These are phyloP conservation scores for Xylaria sp. DNA, from an alignment of 2,329 filamentous ascomycete genomes.

Conservation along the genomic window DNA sequence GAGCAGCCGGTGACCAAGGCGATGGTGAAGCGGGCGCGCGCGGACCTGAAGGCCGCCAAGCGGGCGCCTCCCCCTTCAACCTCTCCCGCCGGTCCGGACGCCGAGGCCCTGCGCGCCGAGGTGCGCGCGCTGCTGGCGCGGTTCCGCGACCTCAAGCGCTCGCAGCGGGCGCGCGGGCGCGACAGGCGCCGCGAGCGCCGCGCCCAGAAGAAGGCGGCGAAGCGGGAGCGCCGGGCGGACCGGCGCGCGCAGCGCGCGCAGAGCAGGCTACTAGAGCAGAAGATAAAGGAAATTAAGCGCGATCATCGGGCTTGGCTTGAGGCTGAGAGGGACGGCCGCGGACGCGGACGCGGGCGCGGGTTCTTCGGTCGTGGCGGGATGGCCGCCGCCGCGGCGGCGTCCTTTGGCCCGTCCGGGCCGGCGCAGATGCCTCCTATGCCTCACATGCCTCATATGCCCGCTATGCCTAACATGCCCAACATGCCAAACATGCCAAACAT, in stretches of 20 bases:
- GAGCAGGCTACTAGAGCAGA: too few species aligned
- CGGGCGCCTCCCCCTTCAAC: conserved; percentile 6
- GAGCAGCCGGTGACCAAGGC: conserved; percentile 52
- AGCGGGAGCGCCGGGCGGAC: neutral
- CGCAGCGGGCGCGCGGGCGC: conserved; percentile 32
- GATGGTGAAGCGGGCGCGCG: conserved; percentile 45
- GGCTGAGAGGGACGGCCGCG: too few species aligned
- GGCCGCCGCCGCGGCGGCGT: neutral
- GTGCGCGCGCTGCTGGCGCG: conserved; percentile 46
- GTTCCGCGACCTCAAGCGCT: conserved; percentile 46
- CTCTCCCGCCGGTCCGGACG: conserved; percentile 2
- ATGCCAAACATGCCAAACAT: too few species aligned
- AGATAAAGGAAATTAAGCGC: too few species aligned
- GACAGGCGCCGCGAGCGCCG: conserved; percentile 6
- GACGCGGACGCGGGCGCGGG: too few species aligned
- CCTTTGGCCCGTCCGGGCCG: neutral
- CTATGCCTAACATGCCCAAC: too few species aligned
- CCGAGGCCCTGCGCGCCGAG: conserved; percentile 31
- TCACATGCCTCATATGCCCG: neutral
- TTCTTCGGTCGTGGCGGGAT: too few species aligned
- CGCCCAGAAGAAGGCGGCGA: conserved; percentile 8
- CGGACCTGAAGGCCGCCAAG: conserved; percentile 48
- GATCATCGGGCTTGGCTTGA: neutral
- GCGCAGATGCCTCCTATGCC: neutral
- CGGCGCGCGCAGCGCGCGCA: neutral